These are phyloP conservation scores for Verticillium albo-atrum DNA, from an alignment of 2,329 filamentous ascomycete genomes.

Conservation along the genomic window DNA sequence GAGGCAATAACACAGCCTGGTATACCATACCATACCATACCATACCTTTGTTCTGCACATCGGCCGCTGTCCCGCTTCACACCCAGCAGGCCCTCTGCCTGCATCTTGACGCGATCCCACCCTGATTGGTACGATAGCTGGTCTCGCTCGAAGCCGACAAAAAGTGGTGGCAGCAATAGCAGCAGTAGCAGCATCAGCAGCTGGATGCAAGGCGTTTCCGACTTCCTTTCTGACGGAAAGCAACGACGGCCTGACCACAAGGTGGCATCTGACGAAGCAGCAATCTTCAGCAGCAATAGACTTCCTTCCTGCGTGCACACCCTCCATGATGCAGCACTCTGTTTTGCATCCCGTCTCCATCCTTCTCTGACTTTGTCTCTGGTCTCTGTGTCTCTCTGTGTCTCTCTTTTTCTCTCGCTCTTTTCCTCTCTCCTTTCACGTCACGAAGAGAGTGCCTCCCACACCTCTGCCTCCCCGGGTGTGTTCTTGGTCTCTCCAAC, in stretches of 20 bases:
- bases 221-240: background rate
- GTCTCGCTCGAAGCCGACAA: background rate
- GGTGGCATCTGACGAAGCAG: background rate
- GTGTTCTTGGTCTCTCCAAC: too few species aligned
- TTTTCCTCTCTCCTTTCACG: too few species aligned
- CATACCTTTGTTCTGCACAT: background rate
- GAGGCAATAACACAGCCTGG: background rate
- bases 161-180: background rate
- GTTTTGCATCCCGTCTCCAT: too few species aligned
- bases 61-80: background rate
- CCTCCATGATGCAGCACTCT: background rate
- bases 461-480: too few species aligned
- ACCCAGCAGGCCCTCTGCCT: background rate
- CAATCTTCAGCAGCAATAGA: background rate
- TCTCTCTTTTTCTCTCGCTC: too few species aligned
- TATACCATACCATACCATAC: background rate
- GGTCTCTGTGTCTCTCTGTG: too few species aligned
- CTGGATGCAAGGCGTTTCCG: background rate
- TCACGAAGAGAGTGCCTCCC: too few species aligned
- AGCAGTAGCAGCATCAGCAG: background rate
- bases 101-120: constrained; percentile 21
- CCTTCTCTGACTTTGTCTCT: too few species aligned
- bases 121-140: constrained; percentile 28
- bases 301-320: background rate
- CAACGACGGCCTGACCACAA: background rate